Base-by-base conservation (phyloP, 108 stramenopile genomes). In the Cyclotella choctawhatcheeana region DNA sequence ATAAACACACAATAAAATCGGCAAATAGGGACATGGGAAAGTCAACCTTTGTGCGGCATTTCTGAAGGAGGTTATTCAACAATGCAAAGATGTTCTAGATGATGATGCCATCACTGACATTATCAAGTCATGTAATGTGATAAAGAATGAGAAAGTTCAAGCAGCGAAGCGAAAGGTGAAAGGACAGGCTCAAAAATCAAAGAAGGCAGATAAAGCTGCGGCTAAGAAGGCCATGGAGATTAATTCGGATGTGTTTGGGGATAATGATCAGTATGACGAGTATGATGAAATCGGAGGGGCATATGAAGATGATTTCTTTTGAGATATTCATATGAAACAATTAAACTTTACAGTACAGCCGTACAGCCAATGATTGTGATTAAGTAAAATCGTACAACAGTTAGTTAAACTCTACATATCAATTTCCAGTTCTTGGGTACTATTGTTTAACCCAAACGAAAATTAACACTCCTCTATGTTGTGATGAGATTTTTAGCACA, bases 91-190 rank as follows among this genome's bases (percentile, higher is more conserved):
- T 51, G 85, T 90, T 8, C 72, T 96, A 22, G 91, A 93, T 44
- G 91, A 90, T 29, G 89, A 89, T 76, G 89, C 91, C 48, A 89
- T 96, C 63, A 76, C 86, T 3, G 95, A 96, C 22, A 85, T 96
- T 47, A 93, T 96, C 81, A 96, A 93, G 68, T 71, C 84, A 24
- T 89, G 89, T 69, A 96, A 94, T 60, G 89, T 94, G 13, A 91
- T 96, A 77, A 96, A 96, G 77, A 96, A 96, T 69, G 95, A 96
- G 34, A 96, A 93, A 77, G 85, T 93, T 22, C 91, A 92, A 75
- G 82, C 73, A 32, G 80, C 87, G 10, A 96, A 96, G 59, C 82
- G 88, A 35, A 96, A 96, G 71, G 82, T 82, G 64, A 96, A 96
- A 86, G 91, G 90, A 26, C 91, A 93, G 76, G 91, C 93, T 12